phyloP scores from a whole-genome alignment of 352 stramenopile species.

The Pythium phragmiticola region DNA sequence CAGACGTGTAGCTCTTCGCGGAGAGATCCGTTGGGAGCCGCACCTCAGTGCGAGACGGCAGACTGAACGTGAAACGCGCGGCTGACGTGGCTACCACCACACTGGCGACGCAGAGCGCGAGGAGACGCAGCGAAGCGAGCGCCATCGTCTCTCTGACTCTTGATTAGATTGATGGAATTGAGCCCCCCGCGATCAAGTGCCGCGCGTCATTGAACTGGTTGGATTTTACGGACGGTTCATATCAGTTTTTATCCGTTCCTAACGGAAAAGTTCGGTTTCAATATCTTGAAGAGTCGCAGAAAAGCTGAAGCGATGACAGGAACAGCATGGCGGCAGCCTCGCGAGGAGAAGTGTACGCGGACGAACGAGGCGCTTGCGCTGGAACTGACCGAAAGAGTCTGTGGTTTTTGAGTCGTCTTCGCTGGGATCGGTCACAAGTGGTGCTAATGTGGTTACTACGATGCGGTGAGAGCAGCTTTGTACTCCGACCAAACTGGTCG shows the following conservation, averaged over 20 bases:
- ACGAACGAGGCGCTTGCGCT: not conserved
- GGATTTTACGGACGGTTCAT: not conserved
- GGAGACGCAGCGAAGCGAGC: conserved; percentile 16
- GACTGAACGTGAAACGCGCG: conserved; percentile 29
- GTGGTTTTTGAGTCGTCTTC: not conserved
- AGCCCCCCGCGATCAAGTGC: conserved; percentile 4
- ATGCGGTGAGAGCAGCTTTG: conserved; percentile 9
- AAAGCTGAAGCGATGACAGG: not conserved
- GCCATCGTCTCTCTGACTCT: conserved; percentile 18
- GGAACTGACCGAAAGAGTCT: not conserved
- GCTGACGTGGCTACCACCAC: conserved; percentile 6
- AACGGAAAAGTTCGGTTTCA: not conserved
- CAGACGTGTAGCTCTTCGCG: not conserved
- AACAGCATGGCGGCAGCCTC: not conserved
- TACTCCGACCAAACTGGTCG: conserved; percentile 8
- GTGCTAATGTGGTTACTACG: not conserved
- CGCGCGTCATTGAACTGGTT: not conserved
- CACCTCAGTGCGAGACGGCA: conserved; percentile 29
- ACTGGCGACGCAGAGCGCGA: conserved; percentile 13
- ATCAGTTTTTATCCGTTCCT: not conserved
- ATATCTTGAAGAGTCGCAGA: conserved; percentile 14
- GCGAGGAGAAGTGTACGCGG: too few species aligned
- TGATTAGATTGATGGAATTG: not conserved
- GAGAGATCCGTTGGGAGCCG: not conserved
- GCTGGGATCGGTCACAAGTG: not conserved